These are phyloP conservation scores for Epichloe gansuensis DNA, from an alignment of 2,329 filamentous ascomycete genomes.

Conservation along the genomic window DNA sequence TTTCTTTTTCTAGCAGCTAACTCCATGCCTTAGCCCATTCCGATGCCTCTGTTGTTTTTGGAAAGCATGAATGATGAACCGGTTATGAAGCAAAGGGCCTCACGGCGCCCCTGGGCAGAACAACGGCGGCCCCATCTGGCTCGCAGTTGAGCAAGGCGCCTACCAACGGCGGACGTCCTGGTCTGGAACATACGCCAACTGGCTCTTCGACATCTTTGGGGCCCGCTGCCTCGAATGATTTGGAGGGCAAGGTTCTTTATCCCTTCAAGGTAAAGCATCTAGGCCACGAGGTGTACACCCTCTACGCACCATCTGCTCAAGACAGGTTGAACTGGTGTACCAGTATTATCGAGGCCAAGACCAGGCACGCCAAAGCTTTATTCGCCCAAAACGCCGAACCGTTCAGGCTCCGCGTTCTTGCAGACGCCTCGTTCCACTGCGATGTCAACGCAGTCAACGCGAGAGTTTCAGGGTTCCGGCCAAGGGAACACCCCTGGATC, in stretches of 20 bases:
- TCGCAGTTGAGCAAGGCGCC: conserved; percentile 45
- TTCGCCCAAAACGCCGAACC: conserved; percentile 91
- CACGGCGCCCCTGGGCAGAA: conserved; percentile 45
- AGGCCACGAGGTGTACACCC: conserved; percentile 81
- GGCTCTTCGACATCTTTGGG: conserved; percentile 48
- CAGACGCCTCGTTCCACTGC: conserved; percentile 82
- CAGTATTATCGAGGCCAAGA: conserved; percentile 92
- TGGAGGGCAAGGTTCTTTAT: conserved; percentile 74
- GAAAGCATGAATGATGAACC: conserved; percentile 90
- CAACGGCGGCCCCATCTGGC: conserved; percentile 48
- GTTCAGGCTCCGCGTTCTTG: conserved; percentile 82
- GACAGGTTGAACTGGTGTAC: conserved; percentile 81
- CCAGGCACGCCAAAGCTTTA: conserved; percentile 76
- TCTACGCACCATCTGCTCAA: conserved; percentile 69
- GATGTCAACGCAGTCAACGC: conserved; percentile 49
- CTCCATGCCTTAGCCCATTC: conserved; percentile 53
- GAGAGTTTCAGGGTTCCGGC: conserved; percentile 59
- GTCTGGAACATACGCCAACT: conserved; percentile 57
- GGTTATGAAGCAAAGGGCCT: conserved; percentile 70
- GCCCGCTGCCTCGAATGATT: conserved; percentile 44
- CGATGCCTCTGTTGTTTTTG: conserved; percentile 87
- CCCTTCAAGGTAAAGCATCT: conserved; percentile 95
- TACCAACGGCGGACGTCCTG: conserved; percentile 41
- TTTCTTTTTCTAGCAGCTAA: conserved; percentile 15
- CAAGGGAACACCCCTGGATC: conserved; percentile 79